Evolutionary conservation across 2,329 filamentous ascomycete genomes (phyloP), one percentile per base, ranked within the genome.

Genomic region (Elsinoe necatrix): DNA sequence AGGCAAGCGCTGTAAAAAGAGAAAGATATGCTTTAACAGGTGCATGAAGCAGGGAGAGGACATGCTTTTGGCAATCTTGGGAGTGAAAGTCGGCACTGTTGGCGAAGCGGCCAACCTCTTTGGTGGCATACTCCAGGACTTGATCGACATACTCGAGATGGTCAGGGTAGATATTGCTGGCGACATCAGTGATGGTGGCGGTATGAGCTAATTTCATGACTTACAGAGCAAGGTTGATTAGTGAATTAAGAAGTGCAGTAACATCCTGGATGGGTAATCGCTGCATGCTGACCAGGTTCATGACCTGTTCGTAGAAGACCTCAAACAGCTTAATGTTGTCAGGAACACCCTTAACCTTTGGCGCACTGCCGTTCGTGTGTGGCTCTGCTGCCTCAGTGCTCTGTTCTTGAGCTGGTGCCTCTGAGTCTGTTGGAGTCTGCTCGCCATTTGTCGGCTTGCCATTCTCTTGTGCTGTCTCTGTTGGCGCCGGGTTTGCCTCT

Each of bases 1-100:
- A 80, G 11, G 93, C 87, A 25, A 98, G 76, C 0, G 93, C 92
- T n/a, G 93, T 98, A 68, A 98, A 98, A 41, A 97, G 84, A 4
- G 92, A 97, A 57, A 86, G 80, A 69, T 98, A 98, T 61, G 88
- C 84, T 70, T 89, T 87, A 59, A 97, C 81, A 0, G 93, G 93
- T 6, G 89, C 89, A 63, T 93, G 85, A n/a, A 98, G 81, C 20
- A 98, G 83, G 54, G 86, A 87, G 59, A 97, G 80, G 42, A 98
- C 83, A 64, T 89, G 95, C 63, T 90, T 85, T 73, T 98, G 95
- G 8, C 90, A 87, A 4, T 85, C 82, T 58, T 85, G 81, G 3
- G 91, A 92, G 72, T 97, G 93, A 25, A 98, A 77, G 66, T 98
- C 93, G n/a, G 93, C 86, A 64, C 91, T 95, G 71, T 95, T 96